phyloP scores from a whole-genome alignment of 2,329 filamentous ascomycete species.

The Conoideocrella luteorostrata region DNA sequence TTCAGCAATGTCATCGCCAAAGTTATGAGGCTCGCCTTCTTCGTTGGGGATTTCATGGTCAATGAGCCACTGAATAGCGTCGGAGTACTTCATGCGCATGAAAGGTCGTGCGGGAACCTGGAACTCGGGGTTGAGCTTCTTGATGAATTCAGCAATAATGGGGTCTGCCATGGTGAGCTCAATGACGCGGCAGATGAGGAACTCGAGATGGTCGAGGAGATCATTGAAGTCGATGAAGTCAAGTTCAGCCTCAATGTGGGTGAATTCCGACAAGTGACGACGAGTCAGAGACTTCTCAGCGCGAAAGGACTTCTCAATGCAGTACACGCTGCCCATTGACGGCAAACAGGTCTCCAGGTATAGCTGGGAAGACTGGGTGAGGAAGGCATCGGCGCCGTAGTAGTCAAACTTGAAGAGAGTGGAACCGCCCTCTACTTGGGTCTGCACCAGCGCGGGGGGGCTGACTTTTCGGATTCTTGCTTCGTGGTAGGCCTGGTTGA shows the following conservation, averaged over 20 bases:
- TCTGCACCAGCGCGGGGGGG: conserved; percentile 88
- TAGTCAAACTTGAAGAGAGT: conserved; percentile 87
- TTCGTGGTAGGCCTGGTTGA: conserved; percentile 73
- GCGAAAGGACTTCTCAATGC: conserved; percentile 97
- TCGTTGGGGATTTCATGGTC: conserved; percentile 90
- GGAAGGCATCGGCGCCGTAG: conserved; percentile 84
- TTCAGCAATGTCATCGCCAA: conserved; percentile 97
- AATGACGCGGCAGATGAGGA: conserved; percentile 79
- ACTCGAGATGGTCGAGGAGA: conserved; percentile 79
- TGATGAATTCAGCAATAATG: conserved; percentile 64
- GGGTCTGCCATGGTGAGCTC: conserved; percentile 70
- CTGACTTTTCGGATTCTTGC: conserved; percentile 74
- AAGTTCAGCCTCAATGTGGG: conserved; percentile 91
- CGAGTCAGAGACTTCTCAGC: conserved; percentile 94
- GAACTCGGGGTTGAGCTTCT: conserved; percentile 89
- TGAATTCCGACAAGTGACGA: conserved; percentile 92
- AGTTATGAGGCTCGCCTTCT: conserved; percentile 80
- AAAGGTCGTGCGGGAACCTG: conserved; percentile 76
- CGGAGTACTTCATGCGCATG: conserved; percentile 87
- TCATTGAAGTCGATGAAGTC: conserved; percentile 94
- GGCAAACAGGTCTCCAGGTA: conserved; percentile 95
- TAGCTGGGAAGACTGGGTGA: conserved; percentile 94
- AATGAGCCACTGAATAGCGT: conserved; percentile 90
- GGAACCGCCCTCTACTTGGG: conserved; percentile 86
- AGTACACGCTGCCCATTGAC: conserved; percentile 90